Base-by-base conservation (phyloP, 2,329 filamentous ascomycete genomes). In the Botrytis hyacinthi region DNA sequence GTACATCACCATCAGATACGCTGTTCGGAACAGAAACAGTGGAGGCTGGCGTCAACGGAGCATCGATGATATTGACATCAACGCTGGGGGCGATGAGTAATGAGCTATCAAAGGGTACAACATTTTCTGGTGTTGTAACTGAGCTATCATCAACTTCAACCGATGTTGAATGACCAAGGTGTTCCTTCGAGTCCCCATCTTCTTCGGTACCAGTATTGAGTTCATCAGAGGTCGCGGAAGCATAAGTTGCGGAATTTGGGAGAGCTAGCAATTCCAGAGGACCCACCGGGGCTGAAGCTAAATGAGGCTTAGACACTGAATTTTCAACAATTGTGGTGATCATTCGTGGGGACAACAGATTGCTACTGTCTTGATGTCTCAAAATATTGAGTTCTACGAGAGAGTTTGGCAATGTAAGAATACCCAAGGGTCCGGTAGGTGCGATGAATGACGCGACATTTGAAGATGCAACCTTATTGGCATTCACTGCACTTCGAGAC, bases 401-500 rank as follows among this genome's bases (percentile, higher is more conserved):
- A 29, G 76, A 77, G 35, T 90, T 89, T n/a, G 88, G 88, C 51
- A 90, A 80, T 18, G 86, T 83, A 16, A 90, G 80, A 9, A 90
- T 82, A 74, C 86, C 82, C 65, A 80, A 75, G 35, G 78, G 78
- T 3, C 78, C 76, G 44, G 79, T 76, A 42, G 78, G 78, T n/a
- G 62, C 60, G 29, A 61, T 29, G 68, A 66, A 48, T 46, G 63
- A 70, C 44, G 22, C 46, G 20, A 68, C 35, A 37, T 9, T 12
- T 18, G 26, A 18, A 84, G 85, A 63, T 86, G 29, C 46, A n/a
- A 71, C 63, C 37, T 48, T 12, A 35, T 40, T 46, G 48, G 54
- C 44, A 29, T 48, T 48, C 10, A 40, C 62, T 42, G 66, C 29
- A 48, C 26, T 6, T 40, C 48, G 26, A 12, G 35, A 57, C 22